Evolutionary conservation across 2,329 filamentous ascomycete genomes (phyloP).

Genomic region (Diaporthe sp.): DNA sequence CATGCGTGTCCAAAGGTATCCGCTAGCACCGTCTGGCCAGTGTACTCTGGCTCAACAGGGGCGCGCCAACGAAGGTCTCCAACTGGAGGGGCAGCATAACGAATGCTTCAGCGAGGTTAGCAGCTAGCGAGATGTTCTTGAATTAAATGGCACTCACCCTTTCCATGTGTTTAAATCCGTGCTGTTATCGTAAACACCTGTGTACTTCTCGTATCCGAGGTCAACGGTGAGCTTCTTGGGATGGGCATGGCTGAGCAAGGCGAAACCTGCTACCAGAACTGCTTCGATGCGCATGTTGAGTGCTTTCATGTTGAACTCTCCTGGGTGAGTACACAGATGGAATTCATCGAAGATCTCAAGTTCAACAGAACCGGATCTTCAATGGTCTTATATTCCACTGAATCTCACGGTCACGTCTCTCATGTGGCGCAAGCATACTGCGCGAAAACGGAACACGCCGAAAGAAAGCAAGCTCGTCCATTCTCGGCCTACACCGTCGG

Average conservation of each 20-base stretch:
- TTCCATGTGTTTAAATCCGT: not conserved
- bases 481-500: not conserved
- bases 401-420: not conserved
- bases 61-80: not conserved
- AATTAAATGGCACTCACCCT: not conserved
- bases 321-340: not conserved
- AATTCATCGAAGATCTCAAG: not conserved
- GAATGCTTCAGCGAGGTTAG: not conserved
- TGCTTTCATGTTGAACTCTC: not conserved
- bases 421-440: not conserved
- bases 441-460: not conserved
- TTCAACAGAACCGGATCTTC: not conserved
- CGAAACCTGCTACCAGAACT: not conserved
- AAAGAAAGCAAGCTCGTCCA: not conserved
- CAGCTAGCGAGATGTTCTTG: not conserved
- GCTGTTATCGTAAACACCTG: not conserved
- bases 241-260: not conserved
- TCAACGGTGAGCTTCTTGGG: not conserved
- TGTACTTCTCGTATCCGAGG: constrained; percentile 7
- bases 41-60: not conserved
- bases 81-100: not conserved
- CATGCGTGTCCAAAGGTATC: not conserved
- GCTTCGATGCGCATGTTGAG: not conserved
- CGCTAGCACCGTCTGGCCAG: not conserved
- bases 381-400: not conserved